A percentile compares a stretch with the other conserved stretches of the same genome.
Evolutionary conservation across 805 yeast genomes (phyloP).

Genomic region (Ogataea trehaloabstinens): DNA sequence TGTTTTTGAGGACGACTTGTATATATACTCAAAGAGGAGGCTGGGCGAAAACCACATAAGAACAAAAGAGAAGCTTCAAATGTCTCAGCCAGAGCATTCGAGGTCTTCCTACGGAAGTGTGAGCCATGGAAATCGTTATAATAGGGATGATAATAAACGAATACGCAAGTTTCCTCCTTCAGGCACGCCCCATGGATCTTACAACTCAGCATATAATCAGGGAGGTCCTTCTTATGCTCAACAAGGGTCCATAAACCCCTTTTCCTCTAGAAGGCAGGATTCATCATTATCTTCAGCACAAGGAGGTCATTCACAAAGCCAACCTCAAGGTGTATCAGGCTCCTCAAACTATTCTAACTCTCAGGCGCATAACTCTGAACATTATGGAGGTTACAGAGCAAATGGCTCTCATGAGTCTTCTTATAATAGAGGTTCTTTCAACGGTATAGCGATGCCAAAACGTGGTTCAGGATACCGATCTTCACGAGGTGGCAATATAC

Average conservation of each 20-base stretch:
- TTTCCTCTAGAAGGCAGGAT: constrained; percentile 29
- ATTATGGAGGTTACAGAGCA: constrained; percentile 7
- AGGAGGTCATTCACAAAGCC: background rate
- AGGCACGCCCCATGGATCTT: constrained; percentile 12
- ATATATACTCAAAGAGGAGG: too few species aligned
- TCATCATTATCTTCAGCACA: background rate
- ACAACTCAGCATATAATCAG: constrained; percentile 11
- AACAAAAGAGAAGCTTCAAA: constrained; percentile 3
- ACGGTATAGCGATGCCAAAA: constrained; percentile 11
- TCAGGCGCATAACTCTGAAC: constrained; percentile 8
- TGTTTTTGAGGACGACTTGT: background rate
- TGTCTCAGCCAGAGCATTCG: constrained; percentile 23
- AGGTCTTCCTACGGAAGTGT: constrained; percentile 14
- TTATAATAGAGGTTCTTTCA: constrained; percentile 12
- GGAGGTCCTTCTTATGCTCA: constrained; percentile 18
- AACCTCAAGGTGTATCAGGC: background rate
- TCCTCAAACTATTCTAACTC: constrained; percentile 5
- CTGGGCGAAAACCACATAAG: too few species aligned
- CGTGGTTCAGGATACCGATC: constrained; percentile 18
- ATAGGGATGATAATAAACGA: constrained; percentile 26
- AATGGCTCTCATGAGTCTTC: constrained; percentile 11
- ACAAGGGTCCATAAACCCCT: constrained; percentile 26
- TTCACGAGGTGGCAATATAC: constrained; percentile 13
- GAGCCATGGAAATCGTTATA: constrained; percentile 18
- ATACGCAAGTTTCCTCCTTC: constrained; percentile 20